Evolutionary conservation across 2,329 filamentous ascomycete genomes (phyloP), one percentile per base, ranked within the genome.

Genomic region (Hymenoscyphus fraxineus): DNA sequence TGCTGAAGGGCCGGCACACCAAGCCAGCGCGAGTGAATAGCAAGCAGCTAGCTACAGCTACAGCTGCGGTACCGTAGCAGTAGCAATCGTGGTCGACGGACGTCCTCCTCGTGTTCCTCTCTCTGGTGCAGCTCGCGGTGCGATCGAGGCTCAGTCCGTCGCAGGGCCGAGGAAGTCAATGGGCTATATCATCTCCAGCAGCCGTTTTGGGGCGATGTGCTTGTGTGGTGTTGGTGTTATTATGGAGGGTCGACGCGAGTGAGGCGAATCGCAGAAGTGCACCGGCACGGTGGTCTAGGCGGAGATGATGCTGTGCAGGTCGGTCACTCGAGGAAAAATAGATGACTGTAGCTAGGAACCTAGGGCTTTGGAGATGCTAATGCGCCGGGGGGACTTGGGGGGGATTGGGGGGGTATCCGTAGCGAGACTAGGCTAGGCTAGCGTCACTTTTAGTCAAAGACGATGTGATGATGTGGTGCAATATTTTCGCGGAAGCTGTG

Each of bases 141-240:
- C 32, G 64, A 59, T 47, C 61, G 40, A 65, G 65, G 61, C 70
- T 70, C 71, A 70, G 72, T 74, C 72, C 72, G 67, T 72, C 61
- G 40, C 64, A 70, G 71, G 72, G 71, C 72, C 69, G 72, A 73
- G 72, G 64, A 64, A 64, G 66, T 67, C 63, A 66, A 69, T 63
- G 64, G 67, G 64, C 70, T 73, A 74, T 73, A 66, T 73, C 72
- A 74, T 74, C 67, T 73, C 72, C 66, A 69, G 65, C 22, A 56
- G 44, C 27, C 27, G 27, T 27, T 27, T 27, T 27, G 1, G 27
- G 27, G 27, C 27, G 27, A 27, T 27, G 27, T 27, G 27, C 27
- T 32, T 44, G 31, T 31, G 31, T 22, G 22, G 31, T 27, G 35
- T 35, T 12, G 35, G 12, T 22, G 22, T 27, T 16, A 15, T 15